Base-by-base conservation (phyloP, 2,329 filamentous ascomycete species). In the Colletotrichum agaves region DNA sequence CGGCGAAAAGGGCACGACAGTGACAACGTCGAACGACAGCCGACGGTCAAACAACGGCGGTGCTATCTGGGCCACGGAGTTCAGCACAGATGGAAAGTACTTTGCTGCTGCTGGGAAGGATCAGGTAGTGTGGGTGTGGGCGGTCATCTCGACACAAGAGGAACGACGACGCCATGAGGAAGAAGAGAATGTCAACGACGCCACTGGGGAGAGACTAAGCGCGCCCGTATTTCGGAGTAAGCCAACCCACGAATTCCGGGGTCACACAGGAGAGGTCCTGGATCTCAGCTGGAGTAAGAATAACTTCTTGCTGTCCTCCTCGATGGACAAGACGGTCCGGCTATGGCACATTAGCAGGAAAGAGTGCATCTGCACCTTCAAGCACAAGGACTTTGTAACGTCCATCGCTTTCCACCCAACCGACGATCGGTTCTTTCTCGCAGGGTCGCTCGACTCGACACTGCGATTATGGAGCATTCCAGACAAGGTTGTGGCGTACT, bases 211-310 rank as follows among this genome's bases (percentile, higher is more conserved):
- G 71, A 89, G 88, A 70, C 82, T 98, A 52, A 97, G 92, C 72
- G 95, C 96, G 1, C 95, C 95, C 2, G 95, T 99, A 1, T 98
- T 99, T 75, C 89, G 90, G 70, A 88, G 88, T 56, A 91, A 92
- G 74, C 93, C 94, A 0, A 78, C 93, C 10, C 87, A 90, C 62
- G 92, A 97, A 75, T 98, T 96, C 71, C 82, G 87, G 61, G 94
- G 94, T 4, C 96, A 99, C 76, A 91, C 88, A 0, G 90, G 91
- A 15, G 94, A 97, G 72, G 89, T 99, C 5, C 81, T 99, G 71
- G 95, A 97, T 76, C 78, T 99, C 67, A 97, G 93, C 77, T 99
- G 96, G 96, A 98, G 95, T 82, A 99, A 98, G 84, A 99, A 99
- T 79, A 97, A 97, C 77, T 99, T 99, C 73, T 80, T 99, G 31